A percentile compares a stretch with the other conserved stretches of the same genome.
Conservation (phyloP, 441 rosid species). For the Erodium moschatum region DNA sequence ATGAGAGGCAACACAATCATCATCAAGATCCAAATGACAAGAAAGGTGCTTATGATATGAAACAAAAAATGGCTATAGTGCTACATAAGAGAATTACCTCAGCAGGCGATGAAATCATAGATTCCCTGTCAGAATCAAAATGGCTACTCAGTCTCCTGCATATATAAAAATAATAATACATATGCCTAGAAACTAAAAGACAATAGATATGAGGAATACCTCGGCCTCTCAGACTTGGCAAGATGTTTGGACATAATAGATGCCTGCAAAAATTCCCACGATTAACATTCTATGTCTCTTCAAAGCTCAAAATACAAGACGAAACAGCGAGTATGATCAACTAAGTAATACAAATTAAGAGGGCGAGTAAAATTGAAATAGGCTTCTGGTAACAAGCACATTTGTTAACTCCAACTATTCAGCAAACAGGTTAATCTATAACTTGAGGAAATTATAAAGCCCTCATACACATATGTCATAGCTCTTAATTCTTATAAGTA, state of each 20-base stretch:
- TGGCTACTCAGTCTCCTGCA: not conserved
- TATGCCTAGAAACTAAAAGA: not conserved
- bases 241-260: constrained; percentile 26
- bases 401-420: not conserved
- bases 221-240: constrained; percentile 21
- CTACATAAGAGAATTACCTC: not conserved
- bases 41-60: not conserved
- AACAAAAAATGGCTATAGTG: not conserved
- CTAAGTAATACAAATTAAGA: not conserved
- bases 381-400: not conserved
- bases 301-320: not conserved
- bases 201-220: constrained; percentile 15
- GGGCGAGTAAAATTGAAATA: not conserved
- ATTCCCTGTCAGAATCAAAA: constrained; percentile 20
- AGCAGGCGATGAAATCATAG: constrained; percentile 15
- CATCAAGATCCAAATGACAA: not conserved
- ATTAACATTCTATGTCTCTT: not conserved
- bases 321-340: not conserved
- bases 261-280: constrained; percentile 19
- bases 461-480: not conserved
- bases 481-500: not conserved
- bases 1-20: not conserved
- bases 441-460: not conserved
- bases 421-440: not conserved
- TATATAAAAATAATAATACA: not conserved